Conservation (phyloP, 2,329 filamentous ascomycete genomes). For the Penicillium sp. region DNA sequence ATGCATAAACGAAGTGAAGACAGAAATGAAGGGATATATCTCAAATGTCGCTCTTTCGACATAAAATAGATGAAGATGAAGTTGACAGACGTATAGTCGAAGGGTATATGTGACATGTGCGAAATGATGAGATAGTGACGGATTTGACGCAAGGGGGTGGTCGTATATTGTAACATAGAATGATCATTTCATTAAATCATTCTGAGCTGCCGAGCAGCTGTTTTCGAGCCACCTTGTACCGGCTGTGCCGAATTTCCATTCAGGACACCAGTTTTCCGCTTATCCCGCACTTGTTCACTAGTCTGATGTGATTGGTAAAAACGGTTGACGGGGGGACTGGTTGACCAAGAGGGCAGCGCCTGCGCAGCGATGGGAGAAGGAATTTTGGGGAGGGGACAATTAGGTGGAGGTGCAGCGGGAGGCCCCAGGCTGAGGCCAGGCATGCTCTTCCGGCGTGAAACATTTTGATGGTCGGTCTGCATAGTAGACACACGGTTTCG, state of each 20-base stretch:
- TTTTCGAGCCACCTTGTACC: background rate
- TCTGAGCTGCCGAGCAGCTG: constrained; percentile 12
- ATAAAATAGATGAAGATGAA: background rate
- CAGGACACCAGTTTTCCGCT: constrained; percentile 8
- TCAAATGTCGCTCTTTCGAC: background rate
- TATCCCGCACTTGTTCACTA: constrained; percentile 17
- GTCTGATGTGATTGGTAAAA: constrained; percentile 20
- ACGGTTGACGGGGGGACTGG: constrained; percentile 8
- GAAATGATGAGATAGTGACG: background rate
- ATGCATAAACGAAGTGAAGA: background rate
- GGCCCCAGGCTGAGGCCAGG: constrained; percentile 32
- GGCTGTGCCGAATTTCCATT: background rate
- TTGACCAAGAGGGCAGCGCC: constrained; percentile 10
- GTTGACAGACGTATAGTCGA: background rate
- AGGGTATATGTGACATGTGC: background rate
- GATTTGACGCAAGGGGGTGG: background rate
- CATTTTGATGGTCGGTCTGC: constrained; percentile 14
- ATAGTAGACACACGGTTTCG: constrained; percentile 17
- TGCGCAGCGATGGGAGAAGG: constrained; percentile 22
- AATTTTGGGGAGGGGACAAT: constrained; percentile 35
- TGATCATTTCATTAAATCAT: constrained; percentile 14
- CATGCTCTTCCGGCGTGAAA: constrained; percentile 36
- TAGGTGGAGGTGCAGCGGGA: constrained; percentile 33
- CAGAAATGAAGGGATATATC: background rate
- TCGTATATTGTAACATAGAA: background rate